Conservation (phyloP, 805 yeast genomes). For the Candida railenensis region DNA sequence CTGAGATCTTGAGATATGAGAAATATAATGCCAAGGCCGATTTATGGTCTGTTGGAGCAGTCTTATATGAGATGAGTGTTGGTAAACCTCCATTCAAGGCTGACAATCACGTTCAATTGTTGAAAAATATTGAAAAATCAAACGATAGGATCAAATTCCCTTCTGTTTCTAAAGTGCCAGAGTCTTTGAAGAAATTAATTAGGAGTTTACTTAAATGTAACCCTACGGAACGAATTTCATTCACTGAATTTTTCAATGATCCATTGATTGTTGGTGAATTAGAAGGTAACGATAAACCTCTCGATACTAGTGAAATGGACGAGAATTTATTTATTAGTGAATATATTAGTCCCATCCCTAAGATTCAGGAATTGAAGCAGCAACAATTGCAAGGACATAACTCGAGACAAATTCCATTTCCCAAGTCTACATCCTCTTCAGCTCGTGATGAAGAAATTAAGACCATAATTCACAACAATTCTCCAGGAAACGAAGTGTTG, state of each 20-base stretch:
- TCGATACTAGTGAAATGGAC: conserved; percentile 66
- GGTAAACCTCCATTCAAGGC: conserved; percentile 98
- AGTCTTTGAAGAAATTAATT: conserved; percentile 66
- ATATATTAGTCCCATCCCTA: conserved; percentile 50
- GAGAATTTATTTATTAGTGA: conserved; percentile 85
- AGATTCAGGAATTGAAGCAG: not conserved
- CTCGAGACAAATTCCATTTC: not conserved
- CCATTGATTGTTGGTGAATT: conserved; percentile 60
- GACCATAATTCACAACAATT: conserved; percentile 39
- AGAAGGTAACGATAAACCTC: conserved; percentile 52
- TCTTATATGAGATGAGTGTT: conserved; percentile 88
- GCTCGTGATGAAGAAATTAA: conserved; percentile 46
- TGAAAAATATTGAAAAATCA: conserved; percentile 79
- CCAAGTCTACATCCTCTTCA: conserved; percentile 3
- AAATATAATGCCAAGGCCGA: conserved; percentile 97
- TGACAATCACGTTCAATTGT: conserved; percentile 84
- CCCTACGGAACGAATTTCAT: conserved; percentile 86
- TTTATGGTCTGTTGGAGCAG: conserved; percentile 98
- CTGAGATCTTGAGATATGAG: conserved; percentile 90
- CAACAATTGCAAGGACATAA: not conserved
- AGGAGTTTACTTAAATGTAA: conserved; percentile 75
- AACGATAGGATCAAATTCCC: conserved; percentile 82
- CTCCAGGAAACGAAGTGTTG: conserved; percentile 40
- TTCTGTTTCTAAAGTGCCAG: conserved; percentile 58
- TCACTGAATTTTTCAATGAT: conserved; percentile 81